Percentiles rank a stretch among this genome's conserved stretches.
Evolutionary conservation across 257 asterid genomes (phyloP).

Genomic region (Ajuga chamaepitys): DNA sequence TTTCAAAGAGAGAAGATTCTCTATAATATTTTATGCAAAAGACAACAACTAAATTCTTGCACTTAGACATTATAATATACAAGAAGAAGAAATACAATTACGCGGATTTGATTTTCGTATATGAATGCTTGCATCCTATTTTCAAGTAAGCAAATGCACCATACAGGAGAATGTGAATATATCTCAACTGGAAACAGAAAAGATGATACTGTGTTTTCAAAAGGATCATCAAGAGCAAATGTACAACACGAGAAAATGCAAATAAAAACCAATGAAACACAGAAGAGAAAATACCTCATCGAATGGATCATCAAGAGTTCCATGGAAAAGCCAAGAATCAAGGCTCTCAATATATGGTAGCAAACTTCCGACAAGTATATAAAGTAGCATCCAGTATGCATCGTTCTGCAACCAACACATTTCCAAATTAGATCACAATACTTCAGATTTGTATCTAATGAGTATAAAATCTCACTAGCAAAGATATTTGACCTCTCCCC

Average conservation of each 20-base stretch:
- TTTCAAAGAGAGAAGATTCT: too few species aligned
- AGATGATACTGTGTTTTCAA: conserved; percentile 45
- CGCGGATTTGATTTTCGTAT: neutral
- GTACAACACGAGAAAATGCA: neutral
- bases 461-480: neutral
- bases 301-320: conserved; percentile 88
- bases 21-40: too few species aligned
- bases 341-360: conserved; percentile 86
- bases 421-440: conserved; percentile 7
- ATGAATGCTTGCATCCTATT: neutral
- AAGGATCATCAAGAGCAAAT: conserved; percentile 48
- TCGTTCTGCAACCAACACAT: conserved; percentile 65
- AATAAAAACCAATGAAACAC: conserved; percentile 2
- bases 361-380: conserved; percentile 60
- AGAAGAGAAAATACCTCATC: conserved; percentile 64
- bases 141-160: neutral
- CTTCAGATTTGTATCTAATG: conserved; percentile 3
- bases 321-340: conserved; percentile 97
- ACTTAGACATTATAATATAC: neutral
- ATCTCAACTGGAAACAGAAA: neutral
- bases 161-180: neutral
- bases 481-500: conserved; percentile 64
- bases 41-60: too few species aligned
- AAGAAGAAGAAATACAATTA: neutral
- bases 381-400: conserved; percentile 75